Percentiles rank a stretch among this genome's conserved stretches.
phyloP scores from a whole-genome alignment of 106 monocot genomes.

The Phalaenopsis aphrodite region DNA sequence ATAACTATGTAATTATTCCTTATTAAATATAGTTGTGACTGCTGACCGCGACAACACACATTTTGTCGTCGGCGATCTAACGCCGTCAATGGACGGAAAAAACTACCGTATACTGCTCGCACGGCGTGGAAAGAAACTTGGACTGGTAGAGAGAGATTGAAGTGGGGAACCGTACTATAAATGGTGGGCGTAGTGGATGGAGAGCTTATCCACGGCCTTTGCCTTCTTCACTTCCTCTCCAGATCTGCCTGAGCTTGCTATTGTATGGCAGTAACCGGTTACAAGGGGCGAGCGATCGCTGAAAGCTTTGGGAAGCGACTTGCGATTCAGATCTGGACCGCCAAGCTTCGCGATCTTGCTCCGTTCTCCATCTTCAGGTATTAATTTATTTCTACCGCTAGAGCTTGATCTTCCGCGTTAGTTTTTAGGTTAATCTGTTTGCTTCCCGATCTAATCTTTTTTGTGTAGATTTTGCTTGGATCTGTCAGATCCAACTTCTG shows the following conservation, averaged over 20 bases:
- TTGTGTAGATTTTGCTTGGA: neutral
- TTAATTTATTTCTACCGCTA: neutral
- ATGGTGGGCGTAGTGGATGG: neutral
- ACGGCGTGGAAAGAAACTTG: too few relatives aligned
- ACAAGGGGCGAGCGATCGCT: slow-evolving; percentile 13
- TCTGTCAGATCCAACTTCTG: neutral
- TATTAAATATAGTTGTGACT: too few relatives aligned
- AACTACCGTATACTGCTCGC: neutral
- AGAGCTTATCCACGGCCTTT: neutral
- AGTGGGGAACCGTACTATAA: neutral
- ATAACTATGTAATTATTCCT: too few relatives aligned
- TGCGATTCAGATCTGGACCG: neutral
- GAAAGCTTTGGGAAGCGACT: slow-evolving; percentile 6
- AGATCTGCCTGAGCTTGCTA: neutral
- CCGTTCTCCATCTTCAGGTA: slow-evolving; percentile 2
- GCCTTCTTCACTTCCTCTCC: neutral
- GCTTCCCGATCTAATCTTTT: neutral
- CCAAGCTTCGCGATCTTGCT: neutral
- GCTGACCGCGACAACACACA: too few relatives aligned
- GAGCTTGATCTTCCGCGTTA: neutral
- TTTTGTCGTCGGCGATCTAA: too few relatives aligned
- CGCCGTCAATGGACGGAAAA: too few relatives aligned
- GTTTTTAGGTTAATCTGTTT: neutral
- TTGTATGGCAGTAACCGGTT: slow-evolving; percentile 6
- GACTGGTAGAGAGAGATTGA: neutral